Evolutionary conservation across 2,329 filamentous ascomycete genomes (phyloP), one percentile per base, ranked within the genome.

Genomic region (Penicillium capsulatum): DNA sequence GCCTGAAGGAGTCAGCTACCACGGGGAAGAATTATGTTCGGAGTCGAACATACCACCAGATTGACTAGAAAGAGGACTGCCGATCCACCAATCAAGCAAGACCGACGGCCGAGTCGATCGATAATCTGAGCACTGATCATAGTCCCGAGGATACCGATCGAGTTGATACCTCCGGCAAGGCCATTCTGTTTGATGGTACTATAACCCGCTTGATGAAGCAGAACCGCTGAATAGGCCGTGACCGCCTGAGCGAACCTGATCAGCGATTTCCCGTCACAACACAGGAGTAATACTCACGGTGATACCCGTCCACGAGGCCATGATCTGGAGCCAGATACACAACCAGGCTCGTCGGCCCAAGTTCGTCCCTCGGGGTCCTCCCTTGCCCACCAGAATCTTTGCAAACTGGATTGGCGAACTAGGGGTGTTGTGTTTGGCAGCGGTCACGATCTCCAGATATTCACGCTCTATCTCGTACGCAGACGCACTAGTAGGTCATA

Each of bases 91-190:
- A 72, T 68, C 15, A 72, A 44, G 44, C 69, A 71, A 7, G 37
- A 46, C 15, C 64, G 57, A 4, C 73, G 67, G 14, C 74, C 73
- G 5, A 76, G 53, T 1, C 66, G 64, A 50, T 77, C 74, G 20
- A 77, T 66, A 8, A 76, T 70, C 34, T 73, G 68, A 2, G 73
- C 69, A 37, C 68, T 71, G 40, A 74, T 71, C 24, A 74, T 69
- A 2, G 73, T 77, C 1, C 72, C 72, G 2, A 74, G 44, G 17
- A 76, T 71, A 9, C 73, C 73, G 34, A 76, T 63, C 0, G 72
- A 75, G 53, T 75, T 77, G 11, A 75, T 54, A 4, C 71, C 68
- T 4, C 74, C 74, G 1, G 73, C 68, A 7, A 77, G 66, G 24
- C 73, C 68, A 36, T 69, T 71, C 40, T 70, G 56, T 7, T 47